These are phyloP conservation scores for Lichtheimia ornata DNA, from an alignment of 371 early-diverging fungal genomes.

Conservation along the genomic window DNA sequence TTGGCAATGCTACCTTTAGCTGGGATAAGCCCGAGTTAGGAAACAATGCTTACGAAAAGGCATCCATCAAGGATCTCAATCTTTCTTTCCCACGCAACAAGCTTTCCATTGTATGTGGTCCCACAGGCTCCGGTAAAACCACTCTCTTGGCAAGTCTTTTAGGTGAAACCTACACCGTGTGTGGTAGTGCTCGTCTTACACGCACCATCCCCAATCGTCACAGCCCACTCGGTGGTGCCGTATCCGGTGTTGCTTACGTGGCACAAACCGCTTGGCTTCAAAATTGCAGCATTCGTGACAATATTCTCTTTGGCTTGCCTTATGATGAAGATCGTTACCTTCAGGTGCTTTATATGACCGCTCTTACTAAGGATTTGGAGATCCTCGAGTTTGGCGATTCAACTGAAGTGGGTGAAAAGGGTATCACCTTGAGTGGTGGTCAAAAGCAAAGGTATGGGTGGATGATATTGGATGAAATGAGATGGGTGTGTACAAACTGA, in stretches of 20 bases:
- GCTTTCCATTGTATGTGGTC: conserved; percentile 78
- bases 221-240: conserved; percentile 32
- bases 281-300: conserved; percentile 79
- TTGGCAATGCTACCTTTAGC: conserved; percentile 51
- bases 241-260: conserved; percentile 72
- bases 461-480: neutral
- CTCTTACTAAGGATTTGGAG: conserved; percentile 79
- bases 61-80: conserved; percentile 57
- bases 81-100: conserved; percentile 61
- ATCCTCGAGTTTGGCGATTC: conserved; percentile 80
- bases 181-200: conserved; percentile 51
- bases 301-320: conserved; percentile 79
- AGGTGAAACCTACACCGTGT: conserved; percentile 52
- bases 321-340: conserved; percentile 67
- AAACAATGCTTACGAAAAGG: conserved; percentile 13
- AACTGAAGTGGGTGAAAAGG: conserved; percentile 90
- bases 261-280: conserved; percentile 85
- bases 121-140: conserved; percentile 82
- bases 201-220: conserved; percentile 21
- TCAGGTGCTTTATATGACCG: conserved; percentile 67
- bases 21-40: conserved; percentile 39
- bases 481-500: too few relatives aligned
- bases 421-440: conserved; percentile 87
- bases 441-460: conserved; percentile 68
- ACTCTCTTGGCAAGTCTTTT: conserved; percentile 70